These are phyloP conservation scores for Candida verbasci DNA, from an alignment of 805 yeast species.

Conservation along the genomic window DNA sequence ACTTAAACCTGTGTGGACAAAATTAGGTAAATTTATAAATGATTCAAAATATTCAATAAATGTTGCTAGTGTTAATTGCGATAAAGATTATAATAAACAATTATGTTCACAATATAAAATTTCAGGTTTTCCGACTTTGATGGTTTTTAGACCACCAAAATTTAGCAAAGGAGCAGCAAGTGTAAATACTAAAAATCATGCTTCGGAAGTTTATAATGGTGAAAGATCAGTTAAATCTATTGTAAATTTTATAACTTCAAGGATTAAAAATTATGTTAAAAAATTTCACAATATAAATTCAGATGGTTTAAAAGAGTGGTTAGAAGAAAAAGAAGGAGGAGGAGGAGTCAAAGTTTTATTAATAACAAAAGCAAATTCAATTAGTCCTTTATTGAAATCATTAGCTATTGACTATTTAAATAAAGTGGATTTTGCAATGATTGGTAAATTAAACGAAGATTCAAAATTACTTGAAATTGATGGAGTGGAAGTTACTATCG, in stretches of 20 bases:
- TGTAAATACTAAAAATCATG: constrained; percentile 33
- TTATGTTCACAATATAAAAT: constrained; percentile 65
- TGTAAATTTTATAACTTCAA: constrained; percentile 48
- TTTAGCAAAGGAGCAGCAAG: constrained; percentile 17
- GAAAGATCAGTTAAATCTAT: constrained; percentile 55
- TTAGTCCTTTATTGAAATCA: constrained; percentile 56
- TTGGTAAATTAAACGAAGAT: constrained; percentile 24
- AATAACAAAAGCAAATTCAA: constrained; percentile 44
- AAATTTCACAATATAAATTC: constrained; percentile 33
- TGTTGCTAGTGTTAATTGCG: constrained; percentile 87
- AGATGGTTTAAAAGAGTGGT: constrained; percentile 23
- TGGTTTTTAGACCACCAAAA: constrained; percentile 82
- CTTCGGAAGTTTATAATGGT: constrained; percentile 57
- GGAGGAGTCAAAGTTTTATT: constrained; percentile 43
- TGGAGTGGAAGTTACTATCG: constrained; percentile 18
- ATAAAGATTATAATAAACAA: constrained; percentile 57
- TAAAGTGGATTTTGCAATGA: constrained; percentile 43
- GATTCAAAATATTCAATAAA: constrained; percentile 45
- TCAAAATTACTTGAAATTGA: constrained; percentile 13
- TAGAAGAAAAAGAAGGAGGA: constrained; percentile 23
- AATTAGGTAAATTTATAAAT: constrained; percentile 57
- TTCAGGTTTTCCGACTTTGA: constrained; percentile 79
- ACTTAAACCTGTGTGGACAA: constrained; percentile 58
- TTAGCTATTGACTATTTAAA: constrained; percentile 68
- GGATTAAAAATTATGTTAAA: constrained; percentile 64